Percentiles rank a stretch among this genome's conserved stretches.
phyloP scores from a whole-genome alignment of 2,329 filamentous ascomycete genomes.

The Pseudovirgaria hyperparasitica region DNA sequence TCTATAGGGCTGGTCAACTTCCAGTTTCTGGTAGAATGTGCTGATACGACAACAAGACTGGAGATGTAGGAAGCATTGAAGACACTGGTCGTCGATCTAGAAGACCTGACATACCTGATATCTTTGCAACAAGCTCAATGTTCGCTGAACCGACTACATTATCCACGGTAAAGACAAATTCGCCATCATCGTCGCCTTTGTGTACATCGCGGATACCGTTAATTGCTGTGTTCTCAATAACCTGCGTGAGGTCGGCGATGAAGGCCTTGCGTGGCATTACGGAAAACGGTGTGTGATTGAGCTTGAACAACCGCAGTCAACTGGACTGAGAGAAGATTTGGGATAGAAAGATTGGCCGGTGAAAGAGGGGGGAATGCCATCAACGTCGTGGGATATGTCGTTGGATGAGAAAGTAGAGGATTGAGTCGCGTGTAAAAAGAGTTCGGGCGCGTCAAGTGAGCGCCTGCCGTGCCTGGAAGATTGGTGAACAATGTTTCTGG shows the following conservation, averaged over 20 bases:
- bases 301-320: too few relatives aligned
- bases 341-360: too few relatives aligned
- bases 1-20: slow-evolving; percentile 27
- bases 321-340: too few relatives aligned
- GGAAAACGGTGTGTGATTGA: too few relatives aligned
- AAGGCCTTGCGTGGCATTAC: slow-evolving; percentile 58
- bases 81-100: background rate
- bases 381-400: too few relatives aligned
- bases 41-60: background rate
- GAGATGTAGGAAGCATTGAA: background rate
- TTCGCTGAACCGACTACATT: slow-evolving; percentile 17
- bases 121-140: slow-evolving; percentile 25
- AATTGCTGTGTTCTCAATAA: slow-evolving; percentile 25
- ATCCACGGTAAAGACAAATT: slow-evolving; percentile 50
- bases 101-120: slow-evolving; percentile 13
- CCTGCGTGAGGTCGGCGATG: slow-evolving; percentile 42
- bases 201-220: slow-evolving; percentile 41
- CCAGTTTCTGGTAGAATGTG: background rate
- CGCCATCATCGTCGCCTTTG: slow-evolving; percentile 57
- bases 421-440: too few relatives aligned
- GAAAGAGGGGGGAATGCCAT: too few relatives aligned
- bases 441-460: too few relatives aligned
- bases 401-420: too few relatives aligned
- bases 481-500: too few relatives aligned
- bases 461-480: too few relatives aligned